Conservation (phyloP, 2,329 filamentous ascomycete genomes). For the Cladobotryum protrusum region DNA sequence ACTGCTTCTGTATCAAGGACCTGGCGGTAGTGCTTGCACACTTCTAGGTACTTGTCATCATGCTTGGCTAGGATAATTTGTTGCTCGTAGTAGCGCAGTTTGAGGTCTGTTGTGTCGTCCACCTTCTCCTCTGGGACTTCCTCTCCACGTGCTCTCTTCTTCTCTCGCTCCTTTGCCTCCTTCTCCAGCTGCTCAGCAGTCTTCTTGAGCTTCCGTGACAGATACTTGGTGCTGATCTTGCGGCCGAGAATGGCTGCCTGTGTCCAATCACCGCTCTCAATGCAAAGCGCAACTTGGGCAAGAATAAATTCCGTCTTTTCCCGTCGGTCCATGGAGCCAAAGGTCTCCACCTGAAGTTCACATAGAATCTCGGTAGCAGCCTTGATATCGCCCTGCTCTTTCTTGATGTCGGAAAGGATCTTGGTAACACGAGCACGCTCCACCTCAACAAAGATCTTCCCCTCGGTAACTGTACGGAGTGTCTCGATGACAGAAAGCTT, state of each 20-base stretch:
- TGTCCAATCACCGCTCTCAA: constrained; percentile 92
- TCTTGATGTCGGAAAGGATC: constrained; percentile 96
- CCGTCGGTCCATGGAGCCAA: constrained; percentile 92
- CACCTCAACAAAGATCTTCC: constrained; percentile 99
- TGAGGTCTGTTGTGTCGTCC: constrained; percentile 92
- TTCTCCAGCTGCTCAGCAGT: constrained; percentile 83
- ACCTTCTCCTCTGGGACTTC: constrained; percentile 72
- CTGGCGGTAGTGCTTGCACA: constrained; percentile 96
- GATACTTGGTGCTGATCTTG: constrained; percentile 95
- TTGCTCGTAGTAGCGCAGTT: constrained; percentile 94
- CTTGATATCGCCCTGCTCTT: constrained; percentile 84
- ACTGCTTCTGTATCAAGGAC: constrained; percentile 95
- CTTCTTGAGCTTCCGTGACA: constrained; percentile 86
- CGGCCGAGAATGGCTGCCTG: constrained; percentile 89
- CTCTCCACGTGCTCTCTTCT: constrained; percentile 72
- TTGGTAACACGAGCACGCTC: constrained; percentile 93
- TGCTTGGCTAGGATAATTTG: constrained; percentile 95
- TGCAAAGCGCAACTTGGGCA: constrained; percentile 89
- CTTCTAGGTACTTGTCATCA: constrained; percentile 94
- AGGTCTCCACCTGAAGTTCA: constrained; percentile 97
- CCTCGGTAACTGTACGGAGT: constrained; percentile 90
- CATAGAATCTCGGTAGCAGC: constrained; percentile 89
- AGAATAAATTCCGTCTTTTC: constrained; percentile 99
- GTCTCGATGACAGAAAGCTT: constrained; percentile 95
- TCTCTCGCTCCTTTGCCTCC: constrained; percentile 81